phyloP scores from a whole-genome alignment of 2,329 filamentous ascomycete genomes.

The Arthroderma sp. region DNA sequence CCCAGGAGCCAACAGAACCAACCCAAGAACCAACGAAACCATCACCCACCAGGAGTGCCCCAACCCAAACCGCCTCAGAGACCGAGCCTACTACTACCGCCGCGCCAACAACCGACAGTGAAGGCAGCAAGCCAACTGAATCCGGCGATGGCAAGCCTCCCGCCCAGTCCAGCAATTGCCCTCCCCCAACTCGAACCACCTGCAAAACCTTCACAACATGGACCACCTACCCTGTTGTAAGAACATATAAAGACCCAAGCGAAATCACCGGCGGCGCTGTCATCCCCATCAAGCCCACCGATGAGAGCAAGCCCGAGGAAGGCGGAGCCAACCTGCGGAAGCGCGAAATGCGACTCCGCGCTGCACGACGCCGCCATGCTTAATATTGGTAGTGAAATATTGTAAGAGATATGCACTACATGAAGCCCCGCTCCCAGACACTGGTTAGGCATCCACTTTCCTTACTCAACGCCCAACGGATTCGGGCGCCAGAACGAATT shows the following conservation, averaged over 20 bases:
- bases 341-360: constrained; percentile 1
- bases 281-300: constrained; percentile 5
- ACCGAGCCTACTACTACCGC: not conserved
- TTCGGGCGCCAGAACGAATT: too few relatives aligned
- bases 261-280: constrained; percentile 3
- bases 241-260: not conserved
- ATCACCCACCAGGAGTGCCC: not conserved
- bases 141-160: not conserved
- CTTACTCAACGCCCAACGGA: too few relatives aligned
- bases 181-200: not conserved
- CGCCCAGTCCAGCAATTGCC: not conserved
- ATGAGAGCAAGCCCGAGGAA: not conserved
- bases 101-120: not conserved
- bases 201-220: not conserved
- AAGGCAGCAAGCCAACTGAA: not conserved
- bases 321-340: constrained; percentile 1
- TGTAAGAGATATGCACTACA: too few relatives aligned
- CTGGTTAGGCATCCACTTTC: too few relatives aligned
- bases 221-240: not conserved
- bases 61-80: not conserved
- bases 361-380: not conserved
- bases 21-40: not conserved
- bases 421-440: too few relatives aligned
- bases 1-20: not conserved
- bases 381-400: not conserved